Evolutionary conservation across 345 rosid genomes (phyloP), one percentile per base, ranked within the genome.

Genomic region (Murraya koenigii): DNA sequence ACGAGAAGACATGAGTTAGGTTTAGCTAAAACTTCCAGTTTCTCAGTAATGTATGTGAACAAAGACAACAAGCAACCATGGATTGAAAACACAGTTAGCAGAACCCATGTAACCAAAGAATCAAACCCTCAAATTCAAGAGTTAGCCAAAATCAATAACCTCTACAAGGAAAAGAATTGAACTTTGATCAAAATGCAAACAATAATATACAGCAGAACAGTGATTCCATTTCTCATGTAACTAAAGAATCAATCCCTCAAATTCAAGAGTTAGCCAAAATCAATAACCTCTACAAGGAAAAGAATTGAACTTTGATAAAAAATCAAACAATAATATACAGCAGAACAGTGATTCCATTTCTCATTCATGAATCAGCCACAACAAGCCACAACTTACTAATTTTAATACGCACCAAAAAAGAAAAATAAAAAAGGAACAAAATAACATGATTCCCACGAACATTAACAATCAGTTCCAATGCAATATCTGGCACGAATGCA

Each of bases 1-100:
- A 71, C 69, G 77, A 68, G 32, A 47, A 56, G 69, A 78, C 36
- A 77, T 19, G 60, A 55, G 61, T 28, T 69, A 58, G 44, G n/a
- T 38, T 65, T 54, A 67, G 47, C 44, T 69, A 41, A 75, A 49
- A 55, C 36, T 66, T 54, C 19, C 20, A 66, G n/a, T 11, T 8
- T 17, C 36, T 54, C 52, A 47, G 8, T 64, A 44, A 35, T 49
- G 33, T 30, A 65, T 65, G 22, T 7, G 25, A 64, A 32, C n/a
- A 61, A 32, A 65, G 70, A 65, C n/a, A 49, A 28, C 0, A 62
- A 14, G 58, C 22, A 49, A 49, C 77, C 47, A 44, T 22, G 13
- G 60, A 62, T 9, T 28, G 30, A 2, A 62, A 23, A 63, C 14
- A 28, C 9, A 26, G 62, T 20, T 20, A 25, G 52, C 3, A 47